phyloP scores from a whole-genome alignment of 805 yeast species.

The Peterozyma toletana region DNA sequence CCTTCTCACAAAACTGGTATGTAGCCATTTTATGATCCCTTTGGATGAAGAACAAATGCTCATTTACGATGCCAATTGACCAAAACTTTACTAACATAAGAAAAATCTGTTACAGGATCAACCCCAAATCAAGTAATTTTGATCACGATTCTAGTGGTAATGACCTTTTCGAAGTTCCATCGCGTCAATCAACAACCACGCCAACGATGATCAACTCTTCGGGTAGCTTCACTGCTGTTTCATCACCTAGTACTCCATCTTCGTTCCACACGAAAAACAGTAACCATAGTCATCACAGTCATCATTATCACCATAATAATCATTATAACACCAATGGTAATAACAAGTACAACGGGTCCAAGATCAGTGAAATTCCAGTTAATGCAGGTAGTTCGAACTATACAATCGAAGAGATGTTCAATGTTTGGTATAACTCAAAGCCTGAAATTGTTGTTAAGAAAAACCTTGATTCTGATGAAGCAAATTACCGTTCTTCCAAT shows the following conservation, averaged over 20 bases:
- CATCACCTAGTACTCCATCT: constrained; percentile 1
- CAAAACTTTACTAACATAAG: too few relatives aligned
- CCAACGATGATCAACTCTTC: constrained; percentile 5
- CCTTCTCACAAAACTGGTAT: too few relatives aligned
- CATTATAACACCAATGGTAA: background rate
- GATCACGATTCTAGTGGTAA: too few relatives aligned
- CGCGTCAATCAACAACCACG: constrained; percentile 9
- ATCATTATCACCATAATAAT: too few relatives aligned
- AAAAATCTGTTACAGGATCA: too few relatives aligned
- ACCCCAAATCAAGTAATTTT: too few relatives aligned
- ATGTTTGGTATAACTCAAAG: constrained; percentile 35
- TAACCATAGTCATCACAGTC: too few relatives aligned
- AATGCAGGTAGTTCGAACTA: constrained; percentile 37
- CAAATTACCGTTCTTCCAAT: background rate
- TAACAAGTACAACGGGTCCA: background rate
- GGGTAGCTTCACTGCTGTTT: constrained; percentile 1
- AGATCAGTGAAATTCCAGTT: constrained; percentile 19
- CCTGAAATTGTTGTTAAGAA: constrained; percentile 16
- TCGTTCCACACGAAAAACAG: background rate
- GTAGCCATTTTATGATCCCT: too few relatives aligned
- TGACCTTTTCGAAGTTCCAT: background rate
- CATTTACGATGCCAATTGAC: too few relatives aligned
- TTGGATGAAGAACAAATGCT: too few relatives aligned
- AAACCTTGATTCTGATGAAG: background rate
- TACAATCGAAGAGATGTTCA: constrained; percentile 44